Base-by-base conservation (phyloP, 2,329 filamentous ascomycete species). In the Phialocephala subalpina region DNA sequence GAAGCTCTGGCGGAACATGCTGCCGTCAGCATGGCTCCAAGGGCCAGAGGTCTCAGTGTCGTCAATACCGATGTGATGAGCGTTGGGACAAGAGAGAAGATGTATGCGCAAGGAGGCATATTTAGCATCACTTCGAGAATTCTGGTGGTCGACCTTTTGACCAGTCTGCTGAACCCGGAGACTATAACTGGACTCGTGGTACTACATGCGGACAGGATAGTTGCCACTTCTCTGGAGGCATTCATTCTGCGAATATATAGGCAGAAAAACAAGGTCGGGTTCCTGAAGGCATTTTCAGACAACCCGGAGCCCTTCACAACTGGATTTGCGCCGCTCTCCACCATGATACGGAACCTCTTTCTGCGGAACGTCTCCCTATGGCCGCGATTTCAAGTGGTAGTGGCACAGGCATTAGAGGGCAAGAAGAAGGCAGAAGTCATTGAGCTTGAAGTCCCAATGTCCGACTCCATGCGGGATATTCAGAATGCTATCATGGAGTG, bases 91-190 rank as follows among this genome's bases (percentile, higher is more conserved):
- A 87, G 96, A 74, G 93, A 97, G 83, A 97, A 94, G 81, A 91
- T 97, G 85, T 99, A 99, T 79, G 84, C 88, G 2, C 86, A 89
- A 66, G 96, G 96, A 14, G 96, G 96, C 58, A 92, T 98, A 72
- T 94, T 97, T 81, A 97, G 94, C 80, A 92, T 99, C 76, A 99
- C 96, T 18, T 97, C 94, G 65, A 90, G 94, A 62, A 99, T 99
- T 69, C 81, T 99, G 67, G 93, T 98, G 35, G 94, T 98, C 29
- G 96, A 99, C 78, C 85, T 99, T 58, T 81, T 99, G 69, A 97
- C 94, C n/a, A 86, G 85, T 33, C 81, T 98, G 56, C 83, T 99
- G 62, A 87, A 93, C 72, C 90, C 95, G 0, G 90, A 93, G 70
- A 94, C 89, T 53, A 89, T 99, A 69, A 97, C 95, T 0, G 96